These are phyloP conservation scores for Acanthamoeba sp. DNA, from an alignment of 208 protist species.

Conservation along the genomic window DNA sequence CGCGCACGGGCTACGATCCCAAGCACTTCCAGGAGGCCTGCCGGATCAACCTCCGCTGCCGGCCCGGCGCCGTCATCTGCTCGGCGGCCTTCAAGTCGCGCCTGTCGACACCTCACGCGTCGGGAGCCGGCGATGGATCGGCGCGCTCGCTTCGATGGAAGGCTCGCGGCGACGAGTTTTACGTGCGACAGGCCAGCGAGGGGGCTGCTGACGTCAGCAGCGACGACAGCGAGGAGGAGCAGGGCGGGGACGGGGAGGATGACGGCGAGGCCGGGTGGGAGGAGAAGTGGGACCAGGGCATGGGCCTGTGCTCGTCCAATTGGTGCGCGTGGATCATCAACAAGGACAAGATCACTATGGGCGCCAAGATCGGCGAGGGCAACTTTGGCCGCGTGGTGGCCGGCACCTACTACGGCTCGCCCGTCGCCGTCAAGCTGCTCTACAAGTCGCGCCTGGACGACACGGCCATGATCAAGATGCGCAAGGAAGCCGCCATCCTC, in stretches of 20 bases:
- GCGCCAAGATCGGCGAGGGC: slow-evolving; percentile 51
- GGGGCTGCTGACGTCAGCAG: too few species aligned
- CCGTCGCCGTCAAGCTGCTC: slow-evolving; percentile 68
- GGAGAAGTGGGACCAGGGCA: slow-evolving; percentile 47
- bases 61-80: neutral
- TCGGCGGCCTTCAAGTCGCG: neutral
- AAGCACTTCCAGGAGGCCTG: slow-evolving; percentile 33
- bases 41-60: slow-evolving; percentile 4
- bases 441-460: slow-evolving; percentile 53
- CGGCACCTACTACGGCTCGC: neutral
- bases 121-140: too few species aligned
- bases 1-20: slow-evolving; percentile 5
- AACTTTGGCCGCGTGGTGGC: slow-evolving; percentile 28
- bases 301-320: slow-evolving; percentile 66
- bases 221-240: neutral
- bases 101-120: neutral
- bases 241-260: neutral
- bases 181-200: neutral
- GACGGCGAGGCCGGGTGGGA: neutral
- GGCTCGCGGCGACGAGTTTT: neutral
- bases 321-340: slow-evolving; percentile 68
- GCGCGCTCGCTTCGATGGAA: neutral
- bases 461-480: slow-evolving; percentile 30
- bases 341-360: neutral
- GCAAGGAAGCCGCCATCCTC: slow-evolving; percentile 50